Base-by-base conservation (phyloP, 2,329 filamentous ascomycete species). In the Canariomyces notabilis region DNA sequence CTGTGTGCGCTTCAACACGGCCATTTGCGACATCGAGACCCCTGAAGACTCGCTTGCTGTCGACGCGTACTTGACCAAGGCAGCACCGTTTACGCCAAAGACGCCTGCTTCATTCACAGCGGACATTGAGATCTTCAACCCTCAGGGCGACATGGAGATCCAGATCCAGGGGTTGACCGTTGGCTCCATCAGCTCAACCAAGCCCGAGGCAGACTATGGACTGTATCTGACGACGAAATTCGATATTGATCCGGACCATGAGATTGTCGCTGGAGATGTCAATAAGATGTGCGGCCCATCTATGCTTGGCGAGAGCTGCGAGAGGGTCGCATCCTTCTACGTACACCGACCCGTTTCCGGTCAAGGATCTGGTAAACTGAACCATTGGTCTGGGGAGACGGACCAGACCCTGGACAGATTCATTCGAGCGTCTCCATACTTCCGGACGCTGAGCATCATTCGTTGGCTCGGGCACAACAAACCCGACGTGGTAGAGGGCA, bases 201-300 rank as follows among this genome's bases (percentile, higher is more conserved):
- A 50, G 34, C 58, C 60, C 3, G 58, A 61, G 11, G 48, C 62
- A 0, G 64, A 67, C 46, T 58, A 61, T 36, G 65, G 67, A 46
- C 52, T 67, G 7, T 68, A 67, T 37, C 52, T 67, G 4, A 60
- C 61, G 21, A 67, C 65, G 0, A 54, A 55, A 4, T 53, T 64
- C 46, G 64, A 69, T n/a, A 19, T 69, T 4, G 69, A 73, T 37
- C 69, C 70, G 0, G 67, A 67, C 11, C 59, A 69, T 23, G 61
- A 65, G 34, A 66, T 73, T 12, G 49, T 66, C 3, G 40, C 38
- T 1, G 37, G 48, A 2, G 41, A 53, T 2, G 9, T 46, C 12
- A 18, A 41, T 4, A 50, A 32, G 1, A 20, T 44, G 0, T 41
- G 41, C 8, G 36, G 16, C 0, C 43, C 52, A 2, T 49, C 48